Evolutionary conservation across 495 filamentous ascomycete genomes (phyloP).

Genomic region (Talaromyces proteolyticus): DNA sequence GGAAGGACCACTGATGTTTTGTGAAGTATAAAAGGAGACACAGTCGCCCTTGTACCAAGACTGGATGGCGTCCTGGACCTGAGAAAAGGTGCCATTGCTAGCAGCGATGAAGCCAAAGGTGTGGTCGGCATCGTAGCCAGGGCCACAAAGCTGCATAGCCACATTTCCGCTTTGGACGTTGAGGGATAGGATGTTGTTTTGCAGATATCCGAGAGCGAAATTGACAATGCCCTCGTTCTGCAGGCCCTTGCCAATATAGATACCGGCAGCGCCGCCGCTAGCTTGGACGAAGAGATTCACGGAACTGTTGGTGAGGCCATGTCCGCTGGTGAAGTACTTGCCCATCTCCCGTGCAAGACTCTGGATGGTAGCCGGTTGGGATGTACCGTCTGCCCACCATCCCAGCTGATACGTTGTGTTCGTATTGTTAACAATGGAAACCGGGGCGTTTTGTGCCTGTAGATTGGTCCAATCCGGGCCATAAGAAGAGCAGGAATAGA

Average conservation of each 20-base stretch:
- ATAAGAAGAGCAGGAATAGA: conserved; percentile 25
- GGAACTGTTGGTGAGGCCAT: conserved; percentile 8
- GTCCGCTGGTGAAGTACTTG: conserved; percentile 14
- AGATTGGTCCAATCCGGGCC: conserved; percentile 17
- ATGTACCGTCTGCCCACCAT: conserved; percentile 14
- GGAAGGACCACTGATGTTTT: conserved; percentile 12
- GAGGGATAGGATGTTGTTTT: conserved; percentile 12
- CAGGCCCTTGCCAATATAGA: conserved; percentile 22
- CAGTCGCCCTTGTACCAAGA: conserved; percentile 28
- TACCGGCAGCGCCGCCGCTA: conserved; percentile 14
- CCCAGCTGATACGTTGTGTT: conserved; percentile 16
- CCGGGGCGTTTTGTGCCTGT: not conserved
- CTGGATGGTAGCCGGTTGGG: conserved; percentile 7
- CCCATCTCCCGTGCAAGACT: conserved; percentile 18
- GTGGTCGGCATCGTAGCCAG: conserved; percentile 15
- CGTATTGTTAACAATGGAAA: conserved; percentile 6
- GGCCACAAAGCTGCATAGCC: conserved; percentile 31
- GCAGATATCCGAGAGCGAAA: conserved; percentile 13
- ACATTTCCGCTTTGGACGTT: conserved; percentile 11
- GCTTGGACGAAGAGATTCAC: conserved; percentile 13
- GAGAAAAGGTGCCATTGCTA: conserved; percentile 22
- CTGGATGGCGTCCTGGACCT: conserved; percentile 23
- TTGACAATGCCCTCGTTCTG: conserved; percentile 16
- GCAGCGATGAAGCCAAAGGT: conserved; percentile 25
- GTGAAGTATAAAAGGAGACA: conserved; percentile 13